Base-by-base conservation (phyloP, 495 filamentous ascomycete genomes). In the Trichocladium uniseriatum region DNA sequence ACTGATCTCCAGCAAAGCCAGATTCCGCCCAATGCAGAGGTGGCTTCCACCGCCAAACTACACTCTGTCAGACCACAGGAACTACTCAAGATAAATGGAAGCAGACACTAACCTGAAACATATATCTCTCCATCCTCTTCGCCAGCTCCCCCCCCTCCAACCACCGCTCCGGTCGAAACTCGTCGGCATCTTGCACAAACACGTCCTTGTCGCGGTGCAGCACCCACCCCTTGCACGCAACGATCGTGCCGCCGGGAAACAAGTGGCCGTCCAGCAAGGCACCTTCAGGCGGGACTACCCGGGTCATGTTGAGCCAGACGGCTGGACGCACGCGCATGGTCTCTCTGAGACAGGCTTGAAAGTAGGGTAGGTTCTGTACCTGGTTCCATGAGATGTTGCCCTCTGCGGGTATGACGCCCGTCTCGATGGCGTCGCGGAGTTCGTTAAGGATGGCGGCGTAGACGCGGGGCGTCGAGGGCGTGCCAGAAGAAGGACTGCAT, bases 321-420 rank as follows among this genome's bases (percentile, higher is more conserved):
- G 83, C 73, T 2, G 83, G 81, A 10, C 82, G 74, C n/a, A 84
- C 57, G 31, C 82, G 77, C 60, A 84, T 75, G 5, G 78, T 72
- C 63, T 86, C 83, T 55, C 82, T 83, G 43, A 86, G 72, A 49
- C 77, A 80, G 1, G 82, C 82, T 44, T 78, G 74, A 32, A 86
- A 67, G 64, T 83, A 85, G 0, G 74, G 67, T 27, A 80, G 65
- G 19, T 60, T 59, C 48, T 72, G 71, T 6, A 74, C 55, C 42
- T 73, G 63, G 38, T 65, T 66, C 67, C 69, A 77, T 0, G 64
- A 53, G 11, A 76, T 51, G 61, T 68, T 73, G 37, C 65, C 74
- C 13, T 68, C 49, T 9, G 63, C 45, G 6, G 71, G 64, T 36
- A 75, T 64, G 15, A n/a, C 54, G 32, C 69, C 68, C 13, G 56